Evolutionary conservation across 257 asterid species (phyloP).

Genomic region (Datura wrightii): DNA sequence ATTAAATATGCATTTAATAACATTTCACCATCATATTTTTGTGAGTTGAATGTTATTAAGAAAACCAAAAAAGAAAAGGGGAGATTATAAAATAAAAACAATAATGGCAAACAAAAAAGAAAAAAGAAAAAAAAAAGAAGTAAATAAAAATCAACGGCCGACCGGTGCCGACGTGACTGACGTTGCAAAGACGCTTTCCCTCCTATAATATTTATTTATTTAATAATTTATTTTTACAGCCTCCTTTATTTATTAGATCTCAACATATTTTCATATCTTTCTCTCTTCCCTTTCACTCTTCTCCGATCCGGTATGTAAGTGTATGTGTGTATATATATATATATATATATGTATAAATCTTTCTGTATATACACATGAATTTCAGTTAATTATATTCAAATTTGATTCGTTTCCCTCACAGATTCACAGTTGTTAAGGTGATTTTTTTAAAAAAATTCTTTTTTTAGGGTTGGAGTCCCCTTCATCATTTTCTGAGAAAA

Average conservation of each 20-base stretch:
- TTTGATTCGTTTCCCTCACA: not conserved
- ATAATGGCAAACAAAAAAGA: no score
- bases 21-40: no score
- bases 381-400: constrained; percentile 28
- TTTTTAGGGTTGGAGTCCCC: constrained; percentile 36
- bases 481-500: constrained; percentile 35
- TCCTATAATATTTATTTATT: constrained; percentile 26
- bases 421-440: constrained; percentile 33
- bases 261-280: not conserved
- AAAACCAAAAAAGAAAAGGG: no score
- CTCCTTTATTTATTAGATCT: constrained; percentile 56
- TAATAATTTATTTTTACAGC: constrained; percentile 40
- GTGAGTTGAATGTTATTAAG: no score
- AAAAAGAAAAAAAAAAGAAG: no score
- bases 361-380: constrained; percentile 19
- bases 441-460: constrained; percentile 43
- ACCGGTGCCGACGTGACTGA: constrained; percentile 46
- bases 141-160: constrained; percentile 42
- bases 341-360: constrained; percentile 31
- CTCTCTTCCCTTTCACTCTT: constrained; percentile 31
- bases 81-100: no score
- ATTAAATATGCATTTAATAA: no score
- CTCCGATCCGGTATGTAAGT: constrained; percentile 59
- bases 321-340: not conserved
- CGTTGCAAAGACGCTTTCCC: constrained; percentile 51